Evolutionary conservation across 768 basidiomycete species (phyloP).

Genomic region (Serpula lacrymans): DNA sequence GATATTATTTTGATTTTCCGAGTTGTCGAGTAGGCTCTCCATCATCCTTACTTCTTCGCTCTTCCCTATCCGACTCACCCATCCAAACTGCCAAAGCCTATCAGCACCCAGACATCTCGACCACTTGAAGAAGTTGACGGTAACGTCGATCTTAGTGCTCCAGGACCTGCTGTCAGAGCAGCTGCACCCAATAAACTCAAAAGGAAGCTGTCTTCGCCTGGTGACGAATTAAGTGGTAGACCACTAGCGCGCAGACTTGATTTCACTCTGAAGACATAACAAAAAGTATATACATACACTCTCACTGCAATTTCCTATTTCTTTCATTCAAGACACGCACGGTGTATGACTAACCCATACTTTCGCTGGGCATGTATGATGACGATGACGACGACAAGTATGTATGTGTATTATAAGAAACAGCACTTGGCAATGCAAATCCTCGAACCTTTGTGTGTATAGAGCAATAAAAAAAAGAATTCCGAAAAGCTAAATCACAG

Average conservation of each 20-base stretch:
- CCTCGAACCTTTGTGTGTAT: constrained; percentile 1
- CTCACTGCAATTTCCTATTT: constrained; percentile 3
- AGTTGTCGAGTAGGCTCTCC: constrained; percentile 57
- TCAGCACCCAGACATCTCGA: constrained; percentile 40
- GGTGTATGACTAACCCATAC: not conserved
- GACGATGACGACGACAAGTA: constrained; percentile 1
- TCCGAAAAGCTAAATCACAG: constrained; percentile 10
- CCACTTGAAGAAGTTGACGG: constrained; percentile 79
- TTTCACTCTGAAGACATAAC: constrained; percentile 46
- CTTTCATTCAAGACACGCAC: constrained; percentile 4
- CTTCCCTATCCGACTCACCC: constrained; percentile 87
- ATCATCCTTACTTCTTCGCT: constrained; percentile 84
- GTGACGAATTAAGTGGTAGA: constrained; percentile 45
- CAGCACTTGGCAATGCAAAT: constrained; percentile 3
- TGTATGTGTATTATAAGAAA: constrained; percentile 6
- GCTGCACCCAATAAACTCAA: constrained; percentile 56
- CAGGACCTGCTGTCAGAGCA: constrained; percentile 53
- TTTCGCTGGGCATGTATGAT: constrained; percentile 5
- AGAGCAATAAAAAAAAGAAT: constrained; percentile 6
- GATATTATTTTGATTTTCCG: not conserved
- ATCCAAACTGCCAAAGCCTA: constrained; percentile 79
- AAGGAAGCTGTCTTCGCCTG: constrained; percentile 62
- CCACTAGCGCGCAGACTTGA: constrained; percentile 71
- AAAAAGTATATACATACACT: constrained; percentile 33
- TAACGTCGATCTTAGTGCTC: constrained; percentile 52